These are phyloP conservation scores for Wallacemonas sp. DNA, from an alignment of 208 protist genomes.

Conservation along the genomic window DNA sequence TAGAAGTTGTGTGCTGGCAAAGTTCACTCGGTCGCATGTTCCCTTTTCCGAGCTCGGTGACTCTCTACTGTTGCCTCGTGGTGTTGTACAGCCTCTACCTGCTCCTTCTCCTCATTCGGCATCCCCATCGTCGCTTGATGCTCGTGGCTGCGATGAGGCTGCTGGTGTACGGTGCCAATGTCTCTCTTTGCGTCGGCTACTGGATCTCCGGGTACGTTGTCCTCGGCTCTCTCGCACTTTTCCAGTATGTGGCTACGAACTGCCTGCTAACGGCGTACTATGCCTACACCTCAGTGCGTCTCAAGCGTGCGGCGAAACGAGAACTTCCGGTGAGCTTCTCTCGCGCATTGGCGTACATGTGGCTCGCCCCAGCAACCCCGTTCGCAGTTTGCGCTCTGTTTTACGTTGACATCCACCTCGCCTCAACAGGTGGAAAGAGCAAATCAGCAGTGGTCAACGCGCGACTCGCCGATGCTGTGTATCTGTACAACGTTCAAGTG, in stretches of 20 bases:
- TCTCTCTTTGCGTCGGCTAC: slow-evolving; percentile 59
- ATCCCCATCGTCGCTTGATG: slow-evolving; percentile 28
- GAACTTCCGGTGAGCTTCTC: slow-evolving; percentile 28
- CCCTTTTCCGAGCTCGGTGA: slow-evolving; percentile 61
- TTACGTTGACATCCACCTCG: slow-evolving; percentile 50
- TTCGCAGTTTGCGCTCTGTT: slow-evolving; percentile 56
- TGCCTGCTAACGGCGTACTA: slow-evolving; percentile 43
- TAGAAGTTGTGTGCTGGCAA: slow-evolving; percentile 63
- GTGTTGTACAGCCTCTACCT: slow-evolving; percentile 40
- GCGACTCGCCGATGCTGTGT: slow-evolving; percentile 29
- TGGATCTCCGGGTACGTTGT: slow-evolving; percentile 58
- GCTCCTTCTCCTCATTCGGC: slow-evolving; percentile 19
- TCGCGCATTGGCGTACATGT: slow-evolving; percentile 36
- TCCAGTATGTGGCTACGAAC: slow-evolving; percentile 57
- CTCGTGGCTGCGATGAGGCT: slow-evolving; percentile 36
- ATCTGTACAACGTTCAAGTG: slow-evolving; percentile 47
- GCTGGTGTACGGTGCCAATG: slow-evolving; percentile 59
- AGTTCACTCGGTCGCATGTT: slow-evolving; percentile 48
- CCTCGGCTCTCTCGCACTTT: slow-evolving; percentile 41
- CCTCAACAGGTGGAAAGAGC: slow-evolving; percentile 3
- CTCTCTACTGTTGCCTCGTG: slow-evolving; percentile 56
- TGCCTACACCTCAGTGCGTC: slow-evolving; percentile 38
- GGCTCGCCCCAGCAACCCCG: slow-evolving; percentile 54
- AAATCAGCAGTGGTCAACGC: neutral
- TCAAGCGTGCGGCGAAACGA: slow-evolving; percentile 7